Percentiles rank a stretch among this genome's conserved stretches.
Evolutionary conservation across 148 eudicot genomes (phyloP).

Genomic region (Bassia scoparia): DNA sequence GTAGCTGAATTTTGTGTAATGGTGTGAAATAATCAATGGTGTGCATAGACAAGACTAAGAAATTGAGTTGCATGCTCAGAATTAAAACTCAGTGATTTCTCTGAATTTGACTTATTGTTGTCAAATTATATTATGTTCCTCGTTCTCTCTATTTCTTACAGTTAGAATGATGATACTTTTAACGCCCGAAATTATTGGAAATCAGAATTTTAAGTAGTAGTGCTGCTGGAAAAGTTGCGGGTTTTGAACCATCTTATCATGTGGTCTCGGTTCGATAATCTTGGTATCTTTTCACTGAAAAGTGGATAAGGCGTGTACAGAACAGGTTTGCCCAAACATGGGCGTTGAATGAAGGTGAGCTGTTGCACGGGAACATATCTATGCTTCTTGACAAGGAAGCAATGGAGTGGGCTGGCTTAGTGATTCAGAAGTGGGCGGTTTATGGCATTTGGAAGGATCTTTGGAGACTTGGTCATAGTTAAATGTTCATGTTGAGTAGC

Average conservation of each 20-base stretch:
- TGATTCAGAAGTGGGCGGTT: slow-evolving; percentile 74
- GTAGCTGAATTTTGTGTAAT: no score
- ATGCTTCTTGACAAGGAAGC: slow-evolving; percentile 70
- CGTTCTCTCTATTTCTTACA: slow-evolving; percentile 27
- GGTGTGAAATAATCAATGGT: not conserved
- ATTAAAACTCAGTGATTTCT: not conserved
- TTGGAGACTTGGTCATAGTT: slow-evolving; percentile 98
- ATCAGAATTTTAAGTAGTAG: slow-evolving; percentile 30
- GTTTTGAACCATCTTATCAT: slow-evolving; percentile 61
- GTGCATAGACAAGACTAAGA: not conserved
- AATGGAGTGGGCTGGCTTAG: slow-evolving; percentile 70
- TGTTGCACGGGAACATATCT: slow-evolving; percentile 67
- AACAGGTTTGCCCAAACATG: slow-evolving; percentile 82
- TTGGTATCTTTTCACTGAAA: slow-evolving; percentile 98
- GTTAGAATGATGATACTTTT: slow-evolving; percentile 47
- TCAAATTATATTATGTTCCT: not conserved
- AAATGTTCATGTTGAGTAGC: slow-evolving; percentile 89
- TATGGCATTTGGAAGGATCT: slow-evolving; percentile 93
- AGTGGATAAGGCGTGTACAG: slow-evolving; percentile 83
- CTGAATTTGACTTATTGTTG: slow-evolving; percentile 5
- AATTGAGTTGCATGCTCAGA: not conserved
- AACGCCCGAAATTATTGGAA: slow-evolving; percentile 30
- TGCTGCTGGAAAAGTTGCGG: slow-evolving; percentile 29
- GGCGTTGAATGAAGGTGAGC: slow-evolving; percentile 66
- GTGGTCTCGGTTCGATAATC: slow-evolving; percentile 99